Conservation (phyloP, 306 rosid species). For the Begonia loranthoides region DNA sequence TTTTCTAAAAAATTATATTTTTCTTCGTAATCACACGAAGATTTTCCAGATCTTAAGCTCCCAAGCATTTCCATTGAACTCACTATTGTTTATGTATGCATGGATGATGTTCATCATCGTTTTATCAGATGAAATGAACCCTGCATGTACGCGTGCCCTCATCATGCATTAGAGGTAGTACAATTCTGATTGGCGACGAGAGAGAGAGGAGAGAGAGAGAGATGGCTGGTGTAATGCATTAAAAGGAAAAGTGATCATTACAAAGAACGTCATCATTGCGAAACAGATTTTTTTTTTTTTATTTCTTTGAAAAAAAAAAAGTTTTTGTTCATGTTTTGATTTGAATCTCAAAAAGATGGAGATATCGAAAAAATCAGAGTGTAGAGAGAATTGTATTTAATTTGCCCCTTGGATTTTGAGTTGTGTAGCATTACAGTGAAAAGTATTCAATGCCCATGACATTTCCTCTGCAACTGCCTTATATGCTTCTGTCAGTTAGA, state of each 20-base stretch:
- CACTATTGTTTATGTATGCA: too few relatives aligned
- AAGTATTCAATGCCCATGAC: neutral
- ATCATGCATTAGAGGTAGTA: neutral
- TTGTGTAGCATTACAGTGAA: neutral
- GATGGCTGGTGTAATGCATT: neutral
- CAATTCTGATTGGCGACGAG: neutral
- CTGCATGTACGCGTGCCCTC: too few relatives aligned
- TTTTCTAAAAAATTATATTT: too few relatives aligned
- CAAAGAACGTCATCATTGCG: neutral
- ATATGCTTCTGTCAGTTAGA: neutral
- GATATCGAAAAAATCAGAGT: too few relatives aligned
- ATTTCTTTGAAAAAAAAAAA: neutral
- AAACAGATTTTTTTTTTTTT: neutral
- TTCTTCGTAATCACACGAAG: too few relatives aligned
- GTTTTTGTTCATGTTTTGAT: too few relatives aligned
- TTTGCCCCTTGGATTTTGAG: neutral
- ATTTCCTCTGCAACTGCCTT: conserved; percentile 1
- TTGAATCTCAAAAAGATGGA: too few relatives aligned
- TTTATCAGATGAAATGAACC: too few relatives aligned
- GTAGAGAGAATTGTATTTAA: too few relatives aligned
- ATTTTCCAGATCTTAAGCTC: too few relatives aligned
- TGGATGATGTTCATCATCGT: too few relatives aligned
- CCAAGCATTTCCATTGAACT: too few relatives aligned
- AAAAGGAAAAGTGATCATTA: neutral
- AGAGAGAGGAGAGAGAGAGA: neutral